Base-by-base conservation (phyloP, 2,329 filamentous ascomycete species). In the Fusarium fracticaudum region DNA sequence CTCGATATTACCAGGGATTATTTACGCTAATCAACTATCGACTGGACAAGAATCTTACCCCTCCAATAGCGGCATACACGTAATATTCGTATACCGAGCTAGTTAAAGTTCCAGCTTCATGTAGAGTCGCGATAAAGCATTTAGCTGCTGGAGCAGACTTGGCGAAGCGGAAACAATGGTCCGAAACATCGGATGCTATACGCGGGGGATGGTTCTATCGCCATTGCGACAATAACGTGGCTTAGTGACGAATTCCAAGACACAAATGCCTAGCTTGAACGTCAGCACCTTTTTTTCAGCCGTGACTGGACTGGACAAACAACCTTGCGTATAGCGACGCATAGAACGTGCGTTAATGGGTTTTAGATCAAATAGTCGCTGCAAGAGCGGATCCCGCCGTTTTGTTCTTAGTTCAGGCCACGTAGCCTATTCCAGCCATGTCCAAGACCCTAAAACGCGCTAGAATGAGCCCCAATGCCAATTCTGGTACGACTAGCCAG, bases 1-100 rank as follows among this genome's bases (percentile, higher is more conserved):
- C 45, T 10, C 14, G 15, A 10, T n/a, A 51, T 35, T 0, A 8
- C 1, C 48, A 51, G 31, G 29, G 48, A 35, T 51, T 6, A 24
- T 14, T 15, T 0, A 1, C 17, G 8, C 31, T 24, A 50, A 8
- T 12, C 20, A 12, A 20, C 18, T 10, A 0, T 22, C 24, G 1
- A 31, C 26, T 8, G 6, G 4, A 17, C 20, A 48, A 22, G 45
- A 22, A 31, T 31, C 20, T 48, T 12, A 9, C 22, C 1, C 22
- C 15, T 24, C 6, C 22, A 51, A 14, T 35, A 9, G 31, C 22
- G 33, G 2, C 2, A 24, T 51, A 9, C 48, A 15, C 2, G 31
- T 35, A 18, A 20, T 35, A 51, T 35, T 51, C 22, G 31, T 12
- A 35, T 51, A n/a, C 31, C 6, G 17, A 12, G 14, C 31, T 35